Evolutionary conservation across 2,329 filamentous ascomycete species (phyloP), one percentile per base, ranked within the genome.

Genomic region (Sarocladiaceae sp.): DNA sequence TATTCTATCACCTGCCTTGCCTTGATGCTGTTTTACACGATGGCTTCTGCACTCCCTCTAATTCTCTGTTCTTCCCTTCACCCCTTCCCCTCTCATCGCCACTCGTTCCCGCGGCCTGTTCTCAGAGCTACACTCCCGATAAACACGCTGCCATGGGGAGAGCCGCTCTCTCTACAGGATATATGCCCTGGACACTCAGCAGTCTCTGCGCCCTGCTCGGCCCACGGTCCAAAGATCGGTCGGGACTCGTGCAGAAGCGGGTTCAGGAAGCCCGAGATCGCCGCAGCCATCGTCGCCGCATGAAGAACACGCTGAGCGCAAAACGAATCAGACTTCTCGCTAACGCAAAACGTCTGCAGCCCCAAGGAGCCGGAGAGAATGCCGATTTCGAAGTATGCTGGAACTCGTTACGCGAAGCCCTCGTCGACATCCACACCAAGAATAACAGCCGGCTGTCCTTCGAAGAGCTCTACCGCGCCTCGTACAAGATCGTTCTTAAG

Each of bases 381-480:
- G 74, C 85, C 54, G 88, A 94, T 52, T 95, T 95, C 59, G 86
- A 95, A n/a, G 72, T 78, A 3, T 86, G 82, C 54, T 98, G 93
- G 93, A 71, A 73, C 12, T 79, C 81, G 34, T 78, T 98, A 6
- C 74, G 82, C 35, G 76, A 81, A 39, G 89, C 91, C 3, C 78
- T 98, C 43, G 74, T 72, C 46, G 87, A 95, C 58, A 97, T 98
- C 42, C 90, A 97, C 67, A 85, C 82, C 47, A 90, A 94, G 62
- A 93, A 95, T 61, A 89, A 89, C 48, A 94, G 89, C 9, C 75
- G 77, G 13, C 78, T 98, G 2, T 95, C 90, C 1, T 98, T 96
- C 68, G 93, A 98, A 63, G 85, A 95, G 57, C 78, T 98, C 1
- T 98, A 98, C 66, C 85, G 93, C 47, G 86, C 86, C 45, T 87